These are phyloP conservation scores for Neurospora tetraspora DNA, from an alignment of 495 filamentous ascomycete genomes.

Conservation along the genomic window DNA sequence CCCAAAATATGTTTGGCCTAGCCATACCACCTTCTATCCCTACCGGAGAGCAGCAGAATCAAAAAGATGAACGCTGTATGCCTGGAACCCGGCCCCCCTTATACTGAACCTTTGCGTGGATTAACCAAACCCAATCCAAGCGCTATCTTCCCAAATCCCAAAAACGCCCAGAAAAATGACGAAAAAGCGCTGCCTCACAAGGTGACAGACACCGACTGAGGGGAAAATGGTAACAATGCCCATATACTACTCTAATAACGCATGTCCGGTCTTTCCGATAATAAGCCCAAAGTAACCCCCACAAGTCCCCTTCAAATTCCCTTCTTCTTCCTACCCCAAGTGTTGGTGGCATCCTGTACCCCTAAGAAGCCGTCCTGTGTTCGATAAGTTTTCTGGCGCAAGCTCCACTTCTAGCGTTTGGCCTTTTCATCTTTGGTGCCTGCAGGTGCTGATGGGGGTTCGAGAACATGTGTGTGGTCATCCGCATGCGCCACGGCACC, in stretches of 20 bases:
- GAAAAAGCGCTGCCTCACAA: background rate
- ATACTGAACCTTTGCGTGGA: background rate
- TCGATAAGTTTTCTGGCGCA: background rate
- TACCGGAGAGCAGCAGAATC: background rate
- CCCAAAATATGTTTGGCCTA: background rate
- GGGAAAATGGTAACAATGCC: background rate
- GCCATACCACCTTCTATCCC: background rate
- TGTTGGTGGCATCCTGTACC: background rate
- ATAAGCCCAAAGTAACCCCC: background rate
- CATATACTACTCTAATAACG: background rate
- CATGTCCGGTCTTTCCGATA: background rate
- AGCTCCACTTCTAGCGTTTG: background rate
- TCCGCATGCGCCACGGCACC: slow-evolving; percentile 36
- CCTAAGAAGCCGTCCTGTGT: background rate
- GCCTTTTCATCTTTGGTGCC: background rate
- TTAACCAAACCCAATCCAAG: background rate
- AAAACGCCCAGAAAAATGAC: background rate
- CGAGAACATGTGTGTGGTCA: slow-evolving; percentile 44
- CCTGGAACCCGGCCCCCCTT: background rate
- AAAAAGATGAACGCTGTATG: background rate
- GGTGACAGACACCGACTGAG: background rate
- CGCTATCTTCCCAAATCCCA: background rate
- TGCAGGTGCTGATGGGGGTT: slow-evolving; percentile 34
- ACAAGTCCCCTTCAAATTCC: background rate
- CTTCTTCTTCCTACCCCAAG: background rate